Evolutionary conservation across 2,329 filamentous ascomycete genomes (phyloP).

Genomic region (Hymenoscyphus scutula): DNA sequence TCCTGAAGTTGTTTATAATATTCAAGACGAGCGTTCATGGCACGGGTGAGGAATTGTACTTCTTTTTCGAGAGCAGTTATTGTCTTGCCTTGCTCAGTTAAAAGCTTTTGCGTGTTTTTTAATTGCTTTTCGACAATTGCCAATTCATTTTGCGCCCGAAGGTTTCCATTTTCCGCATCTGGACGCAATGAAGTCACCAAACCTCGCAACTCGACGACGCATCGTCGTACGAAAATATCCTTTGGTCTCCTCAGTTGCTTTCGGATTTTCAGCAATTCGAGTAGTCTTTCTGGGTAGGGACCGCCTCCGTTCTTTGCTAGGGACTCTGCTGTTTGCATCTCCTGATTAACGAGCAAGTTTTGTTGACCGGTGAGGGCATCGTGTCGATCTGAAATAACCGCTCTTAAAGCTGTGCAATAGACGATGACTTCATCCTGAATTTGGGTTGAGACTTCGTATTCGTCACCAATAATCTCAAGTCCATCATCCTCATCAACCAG

Average conservation of each 20-base stretch:
- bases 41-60: constrained; percentile 68
- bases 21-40: constrained; percentile 82
- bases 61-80: constrained; percentile 60
- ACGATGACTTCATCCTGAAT: constrained; percentile 86
- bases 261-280: constrained; percentile 52
- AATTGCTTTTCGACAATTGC: constrained; percentile 64
- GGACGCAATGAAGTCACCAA: constrained; percentile 58
- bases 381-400: constrained; percentile 74
- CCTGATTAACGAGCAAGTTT: constrained; percentile 60
- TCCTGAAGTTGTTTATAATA: constrained; percentile 89
- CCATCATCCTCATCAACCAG: constrained; percentile 79
- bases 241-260: constrained; percentile 47
- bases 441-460: constrained; percentile 84
- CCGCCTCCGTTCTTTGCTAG: constrained; percentile 63
- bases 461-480: constrained; percentile 79
- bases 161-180: constrained; percentile 52
- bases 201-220: constrained; percentile 67
- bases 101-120: constrained; percentile 53
- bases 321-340: constrained; percentile 60
- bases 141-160: constrained; percentile 60
- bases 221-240: constrained; percentile 64
- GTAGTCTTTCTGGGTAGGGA: constrained; percentile 63
- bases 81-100: constrained; percentile 51
- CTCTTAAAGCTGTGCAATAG: constrained; percentile 76
- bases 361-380: constrained; percentile 67